Conservation (phyloP, 2,329 filamentous ascomycete species). For the Chalara sp. region DNA sequence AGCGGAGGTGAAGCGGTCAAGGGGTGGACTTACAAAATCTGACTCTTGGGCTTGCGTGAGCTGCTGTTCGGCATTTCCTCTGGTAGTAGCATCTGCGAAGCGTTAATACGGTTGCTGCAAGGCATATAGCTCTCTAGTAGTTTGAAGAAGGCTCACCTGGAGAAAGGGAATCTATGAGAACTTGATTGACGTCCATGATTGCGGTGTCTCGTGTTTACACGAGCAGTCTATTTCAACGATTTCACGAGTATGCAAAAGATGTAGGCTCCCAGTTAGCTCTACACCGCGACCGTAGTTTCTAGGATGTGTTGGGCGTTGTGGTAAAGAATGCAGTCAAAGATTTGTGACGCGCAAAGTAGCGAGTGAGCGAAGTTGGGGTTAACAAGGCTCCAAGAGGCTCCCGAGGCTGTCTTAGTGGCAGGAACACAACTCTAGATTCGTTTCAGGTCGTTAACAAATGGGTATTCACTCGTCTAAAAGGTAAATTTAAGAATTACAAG, state of each 20-base stretch:
- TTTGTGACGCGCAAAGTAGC: not conserved
- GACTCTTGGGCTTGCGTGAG: conserved; percentile 85
- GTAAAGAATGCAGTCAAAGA: conserved; percentile 2
- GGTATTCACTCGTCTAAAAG: too few relatives aligned
- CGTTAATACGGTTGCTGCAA: conserved; percentile 25
- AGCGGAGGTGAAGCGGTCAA: conserved; percentile 23
- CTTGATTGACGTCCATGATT: conserved; percentile 93
- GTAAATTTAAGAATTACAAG: too few relatives aligned
- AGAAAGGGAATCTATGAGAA: conserved; percentile 94
- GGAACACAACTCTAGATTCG: too few relatives aligned
- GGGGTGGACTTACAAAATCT: conserved; percentile 72
- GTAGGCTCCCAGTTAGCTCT: too few relatives aligned
- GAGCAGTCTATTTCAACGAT: too few relatives aligned
- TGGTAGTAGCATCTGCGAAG: conserved; percentile 72
- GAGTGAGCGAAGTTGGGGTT: not conserved
- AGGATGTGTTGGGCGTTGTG: not conserved
- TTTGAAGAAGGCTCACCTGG: conserved; percentile 58
- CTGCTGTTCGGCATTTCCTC: conserved; percentile 89
- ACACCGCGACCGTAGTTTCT: too few relatives aligned
- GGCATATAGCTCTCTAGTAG: not conserved
- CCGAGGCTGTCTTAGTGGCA: too few relatives aligned
- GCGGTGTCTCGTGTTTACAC: conserved; percentile 22
- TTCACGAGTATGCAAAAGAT: too few relatives aligned
- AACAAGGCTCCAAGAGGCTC: too few relatives aligned
- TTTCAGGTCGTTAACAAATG: too few relatives aligned